Conservation (phyloP, 345 rosid genomes). For the Dimocarpus longan region DNA sequence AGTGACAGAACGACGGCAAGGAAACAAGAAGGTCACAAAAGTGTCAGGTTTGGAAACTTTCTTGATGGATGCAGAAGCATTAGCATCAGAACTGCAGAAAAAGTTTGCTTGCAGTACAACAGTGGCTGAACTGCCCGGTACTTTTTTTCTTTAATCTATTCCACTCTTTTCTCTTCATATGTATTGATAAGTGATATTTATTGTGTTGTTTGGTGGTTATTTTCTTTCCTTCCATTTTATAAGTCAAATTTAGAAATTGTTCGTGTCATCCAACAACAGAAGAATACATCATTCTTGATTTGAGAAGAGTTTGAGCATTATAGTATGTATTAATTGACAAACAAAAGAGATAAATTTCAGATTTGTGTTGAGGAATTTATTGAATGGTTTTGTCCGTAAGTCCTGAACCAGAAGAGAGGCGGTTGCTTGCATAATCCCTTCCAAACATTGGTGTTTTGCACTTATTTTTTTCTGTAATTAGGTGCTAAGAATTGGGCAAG, state of each 20-base stretch:
- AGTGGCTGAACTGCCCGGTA: conserved; percentile 81
- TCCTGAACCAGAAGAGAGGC: not conserved
- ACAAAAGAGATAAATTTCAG: not conserved
- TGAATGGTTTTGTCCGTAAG: not conserved
- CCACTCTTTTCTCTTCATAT: not conserved
- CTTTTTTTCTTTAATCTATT: not conserved
- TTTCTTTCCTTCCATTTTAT: not conserved
- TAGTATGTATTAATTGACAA: not conserved
- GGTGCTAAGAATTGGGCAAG: not conserved
- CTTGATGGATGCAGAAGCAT: conserved; percentile 76
- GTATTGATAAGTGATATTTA: not conserved
- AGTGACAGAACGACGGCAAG: conserved; percentile 88
- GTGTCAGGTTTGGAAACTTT: conserved; percentile 79
- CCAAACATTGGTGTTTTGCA: not conserved
- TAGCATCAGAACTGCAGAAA: conserved; percentile 97
- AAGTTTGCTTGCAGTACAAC: conserved; percentile 96
- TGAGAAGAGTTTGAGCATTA: not conserved
- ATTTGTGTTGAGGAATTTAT: not conserved
- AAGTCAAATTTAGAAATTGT: not conserved
- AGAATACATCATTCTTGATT: not conserved
- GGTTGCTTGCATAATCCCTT: not conserved
- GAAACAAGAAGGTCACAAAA: conserved; percentile 90
- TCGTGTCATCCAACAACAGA: not conserved
- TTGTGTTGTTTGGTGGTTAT: not conserved
- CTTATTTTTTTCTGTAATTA: not conserved